Evolutionary conservation across 768 basidiomycete genomes (phyloP).

Genomic region (Rubroboletus pulcherrimus): DNA sequence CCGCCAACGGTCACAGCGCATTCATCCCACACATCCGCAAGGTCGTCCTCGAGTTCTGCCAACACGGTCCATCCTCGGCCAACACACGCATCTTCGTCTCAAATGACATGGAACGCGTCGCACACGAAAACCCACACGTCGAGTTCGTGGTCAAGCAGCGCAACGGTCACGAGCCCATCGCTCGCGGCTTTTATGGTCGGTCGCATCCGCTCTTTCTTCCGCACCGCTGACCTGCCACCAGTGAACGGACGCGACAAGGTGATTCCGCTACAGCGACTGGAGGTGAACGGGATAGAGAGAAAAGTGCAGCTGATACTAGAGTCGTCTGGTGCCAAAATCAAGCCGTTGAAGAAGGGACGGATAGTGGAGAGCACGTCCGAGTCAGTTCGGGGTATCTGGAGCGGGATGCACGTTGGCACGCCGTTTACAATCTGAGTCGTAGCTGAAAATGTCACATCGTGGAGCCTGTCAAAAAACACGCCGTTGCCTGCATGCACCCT

Average conservation of each 20-base stretch:
- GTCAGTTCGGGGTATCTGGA: constrained; percentile 86
- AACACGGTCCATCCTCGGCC: constrained; percentile 73
- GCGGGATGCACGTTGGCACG: constrained; percentile 77
- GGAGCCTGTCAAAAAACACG: constrained; percentile 31
- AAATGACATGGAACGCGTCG: constrained; percentile 60
- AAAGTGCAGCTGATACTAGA: constrained; percentile 84
- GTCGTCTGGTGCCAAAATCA: constrained; percentile 84
- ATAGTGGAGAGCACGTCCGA: constrained; percentile 77
- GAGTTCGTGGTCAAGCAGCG: constrained; percentile 81
- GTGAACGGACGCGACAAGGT: constrained; percentile 89
- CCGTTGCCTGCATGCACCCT: constrained; percentile 27
- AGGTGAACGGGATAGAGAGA: constrained; percentile 67
- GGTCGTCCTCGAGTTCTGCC: constrained; percentile 86
- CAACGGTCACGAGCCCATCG: constrained; percentile 71
- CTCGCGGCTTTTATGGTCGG: constrained; percentile 78
- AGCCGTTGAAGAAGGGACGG: constrained; percentile 60
- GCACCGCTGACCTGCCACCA: constrained; percentile 32
- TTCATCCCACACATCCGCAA: constrained; percentile 81
- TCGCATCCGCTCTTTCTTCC: constrained; percentile 2
- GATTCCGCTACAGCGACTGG: constrained; percentile 70
- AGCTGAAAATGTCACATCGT: constrained; percentile 1
- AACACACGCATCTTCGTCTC: constrained; percentile 68
- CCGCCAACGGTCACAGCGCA: constrained; percentile 69
- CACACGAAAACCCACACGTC: constrained; percentile 73
- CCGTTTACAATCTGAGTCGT: constrained; percentile 48